Percentiles rank a stretch among this genome's conserved stretches.
These are phyloP conservation scores for Claviceps citrina DNA, from an alignment of 2,329 filamentous ascomycete genomes.

Conservation along the genomic window DNA sequence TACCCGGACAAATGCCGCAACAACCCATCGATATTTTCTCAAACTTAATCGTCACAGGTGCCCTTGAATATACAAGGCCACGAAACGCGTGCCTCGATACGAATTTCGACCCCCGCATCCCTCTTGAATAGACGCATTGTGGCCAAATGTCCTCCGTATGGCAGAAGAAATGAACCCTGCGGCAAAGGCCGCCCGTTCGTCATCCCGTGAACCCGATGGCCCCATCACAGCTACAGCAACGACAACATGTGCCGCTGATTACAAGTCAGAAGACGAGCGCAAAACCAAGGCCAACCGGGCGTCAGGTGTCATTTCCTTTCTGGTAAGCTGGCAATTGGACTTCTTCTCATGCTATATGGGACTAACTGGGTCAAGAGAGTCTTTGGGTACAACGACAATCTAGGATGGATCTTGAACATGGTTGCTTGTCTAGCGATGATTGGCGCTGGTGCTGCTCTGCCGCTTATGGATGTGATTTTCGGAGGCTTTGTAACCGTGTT, in stretches of 20 bases:
- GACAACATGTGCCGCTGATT: background rate
- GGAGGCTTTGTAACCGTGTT: conserved; percentile 39
- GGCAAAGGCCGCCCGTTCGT: background rate
- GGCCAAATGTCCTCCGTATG: no score
- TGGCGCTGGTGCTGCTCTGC: conserved; percentile 24
- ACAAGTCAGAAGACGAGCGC: background rate
- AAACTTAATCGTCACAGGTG: no score
- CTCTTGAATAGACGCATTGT: no score
- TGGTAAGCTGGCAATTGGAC: conserved; percentile 6
- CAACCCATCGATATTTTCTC: no score
- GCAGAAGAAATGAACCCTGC: background rate
- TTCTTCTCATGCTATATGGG: background rate
- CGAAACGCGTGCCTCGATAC: no score
- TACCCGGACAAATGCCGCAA: no score
- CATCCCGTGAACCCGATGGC: background rate
- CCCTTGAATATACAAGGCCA: no score
- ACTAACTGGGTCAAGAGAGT: conserved; percentile 15
- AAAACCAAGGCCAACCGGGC: conserved; percentile 8
- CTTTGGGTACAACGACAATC: conserved; percentile 23
- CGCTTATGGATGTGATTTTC: conserved; percentile 45
- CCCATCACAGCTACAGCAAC: background rate
- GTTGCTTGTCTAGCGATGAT: conserved; percentile 23
- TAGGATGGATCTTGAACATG: conserved; percentile 22
- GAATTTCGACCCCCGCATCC: no score
- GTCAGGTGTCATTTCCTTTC: conserved; percentile 14